phyloP scores from a whole-genome alignment of 106 monocot species.

The Dendrobium huoshanense region DNA sequence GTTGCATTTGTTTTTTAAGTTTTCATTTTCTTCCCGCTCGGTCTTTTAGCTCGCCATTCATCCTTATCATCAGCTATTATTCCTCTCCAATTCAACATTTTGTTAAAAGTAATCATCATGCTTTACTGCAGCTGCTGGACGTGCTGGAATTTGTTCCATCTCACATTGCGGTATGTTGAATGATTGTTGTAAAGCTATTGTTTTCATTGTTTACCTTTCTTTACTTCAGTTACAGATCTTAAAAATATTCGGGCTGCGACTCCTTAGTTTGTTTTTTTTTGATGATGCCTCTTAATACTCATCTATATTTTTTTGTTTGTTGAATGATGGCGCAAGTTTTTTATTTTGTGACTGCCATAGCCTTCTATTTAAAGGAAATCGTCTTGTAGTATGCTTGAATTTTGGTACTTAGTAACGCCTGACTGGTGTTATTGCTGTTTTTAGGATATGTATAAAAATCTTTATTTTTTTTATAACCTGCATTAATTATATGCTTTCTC shows the following conservation, averaged over 20 bases:
- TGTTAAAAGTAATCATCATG: not conserved
- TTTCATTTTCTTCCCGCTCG: not conserved
- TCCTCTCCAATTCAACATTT: not conserved
- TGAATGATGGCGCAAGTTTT: no score
- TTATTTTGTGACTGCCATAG: no score
- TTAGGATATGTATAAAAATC: not conserved
- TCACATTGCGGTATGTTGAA: constrained; percentile 78
- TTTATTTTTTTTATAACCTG: not conserved
- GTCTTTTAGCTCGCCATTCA: not conserved
- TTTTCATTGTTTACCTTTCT: not conserved
- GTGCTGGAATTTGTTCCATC: constrained; percentile 88
- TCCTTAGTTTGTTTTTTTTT: not conserved
- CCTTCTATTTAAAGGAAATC: no score
- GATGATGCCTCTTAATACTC: not conserved
- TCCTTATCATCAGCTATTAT: not conserved
- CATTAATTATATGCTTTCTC: not conserved
- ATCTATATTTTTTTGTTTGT: not conserved
- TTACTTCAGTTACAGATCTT: not conserved
- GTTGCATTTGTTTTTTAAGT: constrained; percentile 1
- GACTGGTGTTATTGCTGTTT: not conserved
- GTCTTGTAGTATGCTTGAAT: no score
- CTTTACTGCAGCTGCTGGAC: constrained; percentile 73
- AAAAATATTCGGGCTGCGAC: not conserved
- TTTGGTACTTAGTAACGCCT: not conserved
- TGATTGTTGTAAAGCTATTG: not conserved